These are phyloP conservation scores for Phaeosphaeria sp. DNA, from an alignment of 2,329 filamentous ascomycete genomes.

Conservation along the genomic window DNA sequence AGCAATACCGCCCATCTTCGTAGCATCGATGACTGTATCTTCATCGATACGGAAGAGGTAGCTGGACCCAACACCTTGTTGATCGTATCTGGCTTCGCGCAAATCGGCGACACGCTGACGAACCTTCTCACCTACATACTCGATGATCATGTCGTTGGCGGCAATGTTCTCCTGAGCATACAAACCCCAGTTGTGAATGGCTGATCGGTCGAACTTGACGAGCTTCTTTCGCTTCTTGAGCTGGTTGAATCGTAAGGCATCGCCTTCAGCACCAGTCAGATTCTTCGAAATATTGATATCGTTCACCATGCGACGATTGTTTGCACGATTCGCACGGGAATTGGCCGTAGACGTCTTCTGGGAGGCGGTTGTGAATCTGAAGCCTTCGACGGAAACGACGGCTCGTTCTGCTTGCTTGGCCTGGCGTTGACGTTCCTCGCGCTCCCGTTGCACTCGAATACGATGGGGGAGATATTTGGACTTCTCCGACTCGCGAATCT, in stretches of 20 bases:
- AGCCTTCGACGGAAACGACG: conserved; percentile 42
- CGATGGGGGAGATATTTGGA: conserved; percentile 98
- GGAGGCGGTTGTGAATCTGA: conserved; percentile 70
- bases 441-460: conserved; percentile 90
- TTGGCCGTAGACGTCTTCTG: conserved; percentile 86
- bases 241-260: conserved; percentile 96
- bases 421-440: conserved; percentile 86
- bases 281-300: conserved; percentile 93
- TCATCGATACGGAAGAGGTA: conserved; percentile 99
- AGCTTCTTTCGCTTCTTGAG: conserved; percentile 99
- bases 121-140: conserved; percentile 98
- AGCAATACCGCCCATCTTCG: conserved; percentile 97
- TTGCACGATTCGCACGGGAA: conserved; percentile 91
- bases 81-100: conserved; percentile 87
- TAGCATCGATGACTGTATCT: conserved; percentile 95
- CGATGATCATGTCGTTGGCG: conserved; percentile 99
- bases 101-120: conserved; percentile 97
- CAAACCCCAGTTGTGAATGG: conserved; percentile 98
- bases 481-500: conserved; percentile 96
- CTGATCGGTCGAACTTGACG: conserved; percentile 95
- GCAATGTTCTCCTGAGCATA: conserved; percentile 98
- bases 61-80: conserved; percentile 95
- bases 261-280: conserved; percentile 74
- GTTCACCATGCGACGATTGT: conserved; percentile 91
- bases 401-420: conserved; percentile 66